Base-by-base conservation (phyloP, 108 stramenopile species). In the Nannochloropsis gaditana region DNA sequence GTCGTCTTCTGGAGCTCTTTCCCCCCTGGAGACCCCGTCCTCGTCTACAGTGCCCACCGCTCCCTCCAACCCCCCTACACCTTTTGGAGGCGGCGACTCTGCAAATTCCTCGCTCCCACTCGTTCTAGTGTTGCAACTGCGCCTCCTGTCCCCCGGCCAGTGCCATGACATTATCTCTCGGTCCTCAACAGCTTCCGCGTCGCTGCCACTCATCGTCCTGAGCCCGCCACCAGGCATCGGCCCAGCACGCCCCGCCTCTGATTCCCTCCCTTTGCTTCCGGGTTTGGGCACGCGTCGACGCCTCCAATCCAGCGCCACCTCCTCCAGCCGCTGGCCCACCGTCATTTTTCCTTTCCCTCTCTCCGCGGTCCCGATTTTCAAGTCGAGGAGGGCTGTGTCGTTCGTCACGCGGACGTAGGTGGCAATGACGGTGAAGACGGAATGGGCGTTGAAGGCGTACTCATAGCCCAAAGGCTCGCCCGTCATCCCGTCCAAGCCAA, bases 401-500 rank as follows among this genome's bases (percentile, higher is more conserved):
- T 73, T 73, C 59, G 59, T 73, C 59, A 73, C 59, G 59, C 59
- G 59, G 59, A 73, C 59, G 6, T 73, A 73, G 59, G 59, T 73
- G 4, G 59, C 15, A 73, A 73, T 8, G 8, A 73, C n/a, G 19
- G 59, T 73, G 59, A 73, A 73, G 15, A 73, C n/a, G 19, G 59
- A 73, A 73, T 73, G 8, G 19, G 59, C 15, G 59, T 73, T 73
- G 59, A 73, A 73, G 3, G 59, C 59, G n/a, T 73, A 73, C 59
- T 73, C 59, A 73, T 73, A 73, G 19, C 59, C 59, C 59, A 73
- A n/a, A n/a, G 6, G 59, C 15, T n/a, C 19, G 3, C 59, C 59
- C 15, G 59, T 73, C 59, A 73, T 73, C 19, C 15, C n/a, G n/a
- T 73, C 59, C 59, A 73, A 73, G 4, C 59, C 59, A 73, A 73